A percentile compares a stretch with the other conserved stretches of the same genome.
phyloP scores from a whole-genome alignment of 371 early-diverging fungal species.

The Mortierella sp. region DNA sequence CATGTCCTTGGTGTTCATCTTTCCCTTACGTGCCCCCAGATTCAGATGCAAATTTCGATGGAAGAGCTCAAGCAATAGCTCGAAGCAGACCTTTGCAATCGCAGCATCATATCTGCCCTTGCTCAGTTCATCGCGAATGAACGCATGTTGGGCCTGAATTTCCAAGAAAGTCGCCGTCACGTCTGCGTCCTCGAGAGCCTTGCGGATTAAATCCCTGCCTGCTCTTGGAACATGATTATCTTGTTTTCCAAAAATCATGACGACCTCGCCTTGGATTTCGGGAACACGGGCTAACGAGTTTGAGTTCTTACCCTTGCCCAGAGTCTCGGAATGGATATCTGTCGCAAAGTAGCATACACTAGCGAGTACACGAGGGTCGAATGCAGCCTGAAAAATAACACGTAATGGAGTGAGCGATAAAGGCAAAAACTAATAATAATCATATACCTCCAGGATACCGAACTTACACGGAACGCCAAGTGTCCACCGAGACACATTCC shows the following conservation, averaged over 20 bases:
- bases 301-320: slow-evolving; percentile 56
- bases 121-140: slow-evolving; percentile 66
- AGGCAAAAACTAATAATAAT: neutral
- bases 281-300: slow-evolving; percentile 57
- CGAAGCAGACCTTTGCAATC: slow-evolving; percentile 62
- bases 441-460: too few relatives aligned
- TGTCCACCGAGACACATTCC: slow-evolving; percentile 71
- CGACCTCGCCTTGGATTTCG: slow-evolving; percentile 62
- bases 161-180: slow-evolving; percentile 63
- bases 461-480: slow-evolving; percentile 61
- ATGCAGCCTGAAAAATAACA: slow-evolving; percentile 50
- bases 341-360: slow-evolving; percentile 67
- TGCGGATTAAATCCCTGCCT: slow-evolving; percentile 62
- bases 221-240: slow-evolving; percentile 67
- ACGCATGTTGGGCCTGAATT: slow-evolving; percentile 68
- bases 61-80: slow-evolving; percentile 64
- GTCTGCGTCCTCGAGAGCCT: slow-evolving; percentile 56
- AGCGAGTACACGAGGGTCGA: slow-evolving; percentile 62
- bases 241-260: slow-evolving; percentile 67
- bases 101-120: slow-evolving; percentile 70
- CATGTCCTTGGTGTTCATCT: slow-evolving; percentile 22
- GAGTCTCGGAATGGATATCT: slow-evolving; percentile 63
- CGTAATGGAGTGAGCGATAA: neutral
- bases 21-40: slow-evolving; percentile 48
- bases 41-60: slow-evolving; percentile 59